phyloP scores from a whole-genome alignment of 345 rosid genomes.

The Stellera chamaejasme region DNA sequence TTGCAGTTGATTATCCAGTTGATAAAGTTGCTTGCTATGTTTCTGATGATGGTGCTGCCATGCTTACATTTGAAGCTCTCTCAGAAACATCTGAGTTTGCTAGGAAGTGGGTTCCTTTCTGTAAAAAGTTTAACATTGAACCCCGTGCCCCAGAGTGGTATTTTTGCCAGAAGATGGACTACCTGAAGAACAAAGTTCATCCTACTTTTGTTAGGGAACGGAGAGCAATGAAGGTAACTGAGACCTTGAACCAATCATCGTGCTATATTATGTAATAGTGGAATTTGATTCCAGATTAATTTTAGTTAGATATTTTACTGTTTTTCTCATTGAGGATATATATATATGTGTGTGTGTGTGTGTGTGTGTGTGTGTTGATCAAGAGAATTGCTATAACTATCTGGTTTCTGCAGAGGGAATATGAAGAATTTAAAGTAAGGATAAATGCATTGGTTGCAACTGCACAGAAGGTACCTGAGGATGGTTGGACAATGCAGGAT shows the following conservation, averaged over 20 bases:
- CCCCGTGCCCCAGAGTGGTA: constrained; percentile 99
- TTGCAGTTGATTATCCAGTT: constrained; percentile 94
- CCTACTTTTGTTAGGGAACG: constrained; percentile 94
- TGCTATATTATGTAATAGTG: no score
- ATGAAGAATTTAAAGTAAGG: constrained; percentile 88
- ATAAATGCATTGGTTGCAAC: constrained; percentile 90
- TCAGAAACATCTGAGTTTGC: constrained; percentile 98
- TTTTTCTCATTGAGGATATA: no score
- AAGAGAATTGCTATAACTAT: not conserved
- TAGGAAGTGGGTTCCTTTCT: constrained; percentile 97
- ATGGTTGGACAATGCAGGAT: constrained; percentile 99
- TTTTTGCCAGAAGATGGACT: constrained; percentile 89
- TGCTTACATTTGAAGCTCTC: constrained; percentile 99
- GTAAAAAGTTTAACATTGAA: constrained; percentile 81
- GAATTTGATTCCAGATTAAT: no score
- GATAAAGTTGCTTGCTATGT: constrained; percentile 96
- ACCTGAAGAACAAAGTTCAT: constrained; percentile 89
- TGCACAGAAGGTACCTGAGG: constrained; percentile 99
- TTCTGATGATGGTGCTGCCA: constrained; percentile 99
- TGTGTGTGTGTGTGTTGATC: no score
- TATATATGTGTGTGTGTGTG: no score
- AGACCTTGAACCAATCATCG: no score
- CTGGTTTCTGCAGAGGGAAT: constrained; percentile 71
- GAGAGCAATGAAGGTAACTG: constrained; percentile 88
- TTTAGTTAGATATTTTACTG: no score